These are phyloP conservation scores for Linderina pennispora DNA, from an alignment of 192 early-diverging fungal genomes.

Conservation along the genomic window DNA sequence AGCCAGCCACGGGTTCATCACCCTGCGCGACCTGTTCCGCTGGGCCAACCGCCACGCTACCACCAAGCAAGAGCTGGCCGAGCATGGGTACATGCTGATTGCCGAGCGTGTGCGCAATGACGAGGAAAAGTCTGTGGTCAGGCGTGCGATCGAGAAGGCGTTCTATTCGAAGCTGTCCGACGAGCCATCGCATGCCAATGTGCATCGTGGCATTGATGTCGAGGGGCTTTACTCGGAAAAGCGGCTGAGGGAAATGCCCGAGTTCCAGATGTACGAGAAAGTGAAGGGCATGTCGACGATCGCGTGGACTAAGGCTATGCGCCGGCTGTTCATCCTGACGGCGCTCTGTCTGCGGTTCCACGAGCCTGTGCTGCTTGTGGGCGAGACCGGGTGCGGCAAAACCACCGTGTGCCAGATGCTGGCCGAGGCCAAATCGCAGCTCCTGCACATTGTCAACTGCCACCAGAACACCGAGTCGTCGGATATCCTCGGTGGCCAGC, in stretches of 20 bases:
- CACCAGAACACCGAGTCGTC: constrained; percentile 94
- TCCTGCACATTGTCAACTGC: constrained; percentile 88
- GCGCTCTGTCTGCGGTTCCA: constrained; percentile 68
- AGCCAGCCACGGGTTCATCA: constrained; percentile 89
- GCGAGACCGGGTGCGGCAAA: constrained; percentile 98
- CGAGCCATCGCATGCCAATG: not conserved
- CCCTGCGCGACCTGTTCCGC: constrained; percentile 93
- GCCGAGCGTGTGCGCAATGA: constrained; percentile 80
- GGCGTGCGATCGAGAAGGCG: constrained; percentile 74
- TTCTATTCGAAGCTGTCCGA: constrained; percentile 65
- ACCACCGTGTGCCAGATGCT: constrained; percentile 97
- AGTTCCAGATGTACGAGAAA: constrained; percentile 29
- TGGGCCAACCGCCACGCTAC: constrained; percentile 86
- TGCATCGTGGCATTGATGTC: constrained; percentile 8
- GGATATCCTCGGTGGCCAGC: constrained; percentile 90
- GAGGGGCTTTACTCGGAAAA: constrained; percentile 25
- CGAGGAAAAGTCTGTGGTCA: constrained; percentile 78
- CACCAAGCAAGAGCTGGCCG: constrained; percentile 78
- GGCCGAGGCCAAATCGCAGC: constrained; percentile 53
- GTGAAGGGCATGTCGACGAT: not conserved
- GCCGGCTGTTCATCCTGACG: constrained; percentile 80
- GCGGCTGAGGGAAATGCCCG: constrained; percentile 27
- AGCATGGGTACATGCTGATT: constrained; percentile 92
- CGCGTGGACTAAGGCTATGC: constrained; percentile 96
- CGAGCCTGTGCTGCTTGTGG: constrained; percentile 93